Percentiles rank a stretch among this genome's conserved stretches.
Evolutionary conservation across 495 filamentous ascomycete genomes (phyloP).

Genomic region (Hyaloscypha bicolor): DNA sequence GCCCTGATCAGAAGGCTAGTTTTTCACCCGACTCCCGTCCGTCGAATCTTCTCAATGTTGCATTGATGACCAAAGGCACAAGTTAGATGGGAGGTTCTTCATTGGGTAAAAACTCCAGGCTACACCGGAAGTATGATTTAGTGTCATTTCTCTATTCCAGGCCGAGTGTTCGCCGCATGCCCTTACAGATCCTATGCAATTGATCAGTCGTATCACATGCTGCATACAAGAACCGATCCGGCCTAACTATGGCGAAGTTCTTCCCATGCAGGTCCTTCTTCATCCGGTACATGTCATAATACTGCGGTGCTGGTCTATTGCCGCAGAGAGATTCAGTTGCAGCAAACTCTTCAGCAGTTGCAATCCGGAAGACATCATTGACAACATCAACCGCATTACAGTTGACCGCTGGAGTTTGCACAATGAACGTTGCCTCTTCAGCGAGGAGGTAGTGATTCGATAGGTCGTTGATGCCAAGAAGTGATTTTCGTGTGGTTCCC

Average conservation of each 20-base stretch:
- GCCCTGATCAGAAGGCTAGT: no score
- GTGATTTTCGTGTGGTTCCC: neutral
- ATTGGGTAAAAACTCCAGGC: no score
- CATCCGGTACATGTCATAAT: neutral
- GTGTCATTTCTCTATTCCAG: neutral
- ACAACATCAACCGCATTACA: neutral
- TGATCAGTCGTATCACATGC: neutral
- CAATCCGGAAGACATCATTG: neutral
- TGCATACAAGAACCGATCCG: neutral
- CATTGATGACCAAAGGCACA: no score
- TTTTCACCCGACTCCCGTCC: no score
- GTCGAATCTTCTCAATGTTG: no score
- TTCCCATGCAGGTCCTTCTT: neutral
- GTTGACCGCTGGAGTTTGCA: neutral
- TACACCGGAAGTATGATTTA: no score
- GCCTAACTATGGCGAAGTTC: neutral
- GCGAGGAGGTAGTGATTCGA: neutral
- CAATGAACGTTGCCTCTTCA: constrained; percentile 3
- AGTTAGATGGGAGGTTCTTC: no score
- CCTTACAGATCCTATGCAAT: neutral
- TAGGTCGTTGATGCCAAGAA: neutral
- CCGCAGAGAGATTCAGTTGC: neutral
- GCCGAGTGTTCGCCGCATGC: neutral
- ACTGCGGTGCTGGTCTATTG: neutral
- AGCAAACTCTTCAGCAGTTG: neutral